These are phyloP conservation scores for Hylodesmum podocarpum DNA, from an alignment of 306 rosid species.

Conservation along the genomic window DNA sequence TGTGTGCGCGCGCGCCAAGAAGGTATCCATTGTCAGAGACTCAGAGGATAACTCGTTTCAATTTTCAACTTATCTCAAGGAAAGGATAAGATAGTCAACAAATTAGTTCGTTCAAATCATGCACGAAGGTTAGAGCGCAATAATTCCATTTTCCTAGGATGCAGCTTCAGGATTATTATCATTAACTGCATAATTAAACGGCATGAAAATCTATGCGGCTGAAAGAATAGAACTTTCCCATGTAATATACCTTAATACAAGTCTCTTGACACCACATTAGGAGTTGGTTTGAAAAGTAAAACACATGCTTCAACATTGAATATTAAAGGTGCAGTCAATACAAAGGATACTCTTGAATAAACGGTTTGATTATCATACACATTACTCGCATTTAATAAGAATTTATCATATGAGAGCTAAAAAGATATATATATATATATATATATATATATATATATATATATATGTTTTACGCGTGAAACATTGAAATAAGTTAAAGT, in stretches of 20 bases:
- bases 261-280: not conserved
- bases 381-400: too few relatives aligned
- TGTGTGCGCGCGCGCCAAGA: not conserved
- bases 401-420: too few relatives aligned
- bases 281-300: not conserved
- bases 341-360: too few relatives aligned
- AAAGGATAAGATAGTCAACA: not conserved
- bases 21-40: not conserved
- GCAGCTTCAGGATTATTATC: not conserved
- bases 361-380: too few relatives aligned
- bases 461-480: too few relatives aligned
- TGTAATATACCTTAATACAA: not conserved
- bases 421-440: too few relatives aligned
- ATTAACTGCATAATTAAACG: not conserved
- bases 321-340: too few relatives aligned
- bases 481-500: too few relatives aligned
- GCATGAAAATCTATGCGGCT: not conserved
- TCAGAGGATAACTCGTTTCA: not conserved
- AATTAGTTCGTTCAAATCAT: not conserved
- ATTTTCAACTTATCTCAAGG: not conserved
- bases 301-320: too few relatives aligned
- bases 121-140: not conserved
- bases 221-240: not conserved
- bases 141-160: not conserved
- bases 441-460: too few relatives aligned